Base-by-base conservation (phyloP, 140 eudicot genomes). In the Oenanthe javanica region DNA sequence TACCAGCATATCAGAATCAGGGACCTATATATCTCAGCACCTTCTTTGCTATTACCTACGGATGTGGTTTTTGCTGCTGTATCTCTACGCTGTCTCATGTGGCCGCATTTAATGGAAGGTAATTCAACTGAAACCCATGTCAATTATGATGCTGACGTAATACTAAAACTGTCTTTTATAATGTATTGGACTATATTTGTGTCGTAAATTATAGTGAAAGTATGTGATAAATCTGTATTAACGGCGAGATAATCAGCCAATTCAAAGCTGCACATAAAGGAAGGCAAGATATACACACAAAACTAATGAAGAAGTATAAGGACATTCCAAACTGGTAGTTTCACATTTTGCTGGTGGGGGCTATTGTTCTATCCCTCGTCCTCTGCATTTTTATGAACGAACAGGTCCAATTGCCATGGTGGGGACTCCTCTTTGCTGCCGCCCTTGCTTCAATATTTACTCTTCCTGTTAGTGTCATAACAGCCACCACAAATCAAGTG, bases 261-360 rank as follows among this genome's bases (percentile, higher is more conserved):
- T 90, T 40, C 42, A 77, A 79, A 77, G 90, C 92, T 72, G 84
- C 93, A 4, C 63, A 72, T 15, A 80, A 70, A 66, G 87, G 82
- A 16, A 88, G 84, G 82, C 43, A 70, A 4, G 97, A 92, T 79
- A 84, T 90, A 38, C 97, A 92, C 84, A 88, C 93, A 2, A 87
- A 47, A 79, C 89, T 90, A 12, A 92, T 92, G 97, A 86, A 66
- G 83, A 88, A 80, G 67, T 92, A 92, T 77, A 27, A 85, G 69
- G 91, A 88, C 74, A 88, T 92, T 46, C 97, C 97, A 48, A 12
- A 25, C 31, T 88, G 97, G 96, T 92, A 96, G 97, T 92, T 90
- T 77, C 76, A 90, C 77, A 6, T 54, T 4, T 75, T 83, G 71
- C 90, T 90, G 38, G 80, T 6, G 0, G 72, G 80, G 55, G 81